Conservation (phyloP, 352 stramenopile species). For the Phytophthora constricta region DNA sequence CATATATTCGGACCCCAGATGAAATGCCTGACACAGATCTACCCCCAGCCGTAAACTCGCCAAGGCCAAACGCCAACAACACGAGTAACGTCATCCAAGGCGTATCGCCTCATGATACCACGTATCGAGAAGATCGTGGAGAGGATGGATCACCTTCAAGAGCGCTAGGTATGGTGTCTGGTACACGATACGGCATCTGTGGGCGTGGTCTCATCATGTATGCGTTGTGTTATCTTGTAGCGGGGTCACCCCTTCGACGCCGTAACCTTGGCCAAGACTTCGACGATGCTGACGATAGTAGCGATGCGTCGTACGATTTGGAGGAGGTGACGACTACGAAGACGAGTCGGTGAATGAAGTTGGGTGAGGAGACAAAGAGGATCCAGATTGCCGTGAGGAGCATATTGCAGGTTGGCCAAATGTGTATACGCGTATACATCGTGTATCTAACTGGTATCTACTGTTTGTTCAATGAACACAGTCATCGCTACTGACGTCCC, state of each 20-base stretch:
- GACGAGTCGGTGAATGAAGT: neutral
- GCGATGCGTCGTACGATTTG: neutral
- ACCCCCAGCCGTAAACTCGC: neutral
- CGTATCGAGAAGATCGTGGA: neutral
- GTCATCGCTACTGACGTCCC: neutral
- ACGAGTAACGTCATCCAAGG: neutral
- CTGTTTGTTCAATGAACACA: neutral
- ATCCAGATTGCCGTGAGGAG: neutral
- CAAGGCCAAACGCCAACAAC: no score
- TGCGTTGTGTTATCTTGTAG: neutral
- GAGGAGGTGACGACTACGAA: neutral
- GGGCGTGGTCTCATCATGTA: no score
- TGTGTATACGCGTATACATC: neutral
- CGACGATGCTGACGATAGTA: neutral
- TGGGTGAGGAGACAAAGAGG: neutral
- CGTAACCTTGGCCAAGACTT: conserved; percentile 3
- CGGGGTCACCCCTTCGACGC: neutral
- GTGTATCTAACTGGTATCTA: neutral
- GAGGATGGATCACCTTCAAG: neutral
- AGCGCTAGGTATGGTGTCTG: neutral
- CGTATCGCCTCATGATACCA: neutral
- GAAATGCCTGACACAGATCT: neutral
- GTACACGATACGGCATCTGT: neutral
- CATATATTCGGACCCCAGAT: neutral
- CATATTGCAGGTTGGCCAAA: neutral